Base-by-base conservation (phyloP, 257 asterid genomes). In the Linderniella brevidens region DNA sequence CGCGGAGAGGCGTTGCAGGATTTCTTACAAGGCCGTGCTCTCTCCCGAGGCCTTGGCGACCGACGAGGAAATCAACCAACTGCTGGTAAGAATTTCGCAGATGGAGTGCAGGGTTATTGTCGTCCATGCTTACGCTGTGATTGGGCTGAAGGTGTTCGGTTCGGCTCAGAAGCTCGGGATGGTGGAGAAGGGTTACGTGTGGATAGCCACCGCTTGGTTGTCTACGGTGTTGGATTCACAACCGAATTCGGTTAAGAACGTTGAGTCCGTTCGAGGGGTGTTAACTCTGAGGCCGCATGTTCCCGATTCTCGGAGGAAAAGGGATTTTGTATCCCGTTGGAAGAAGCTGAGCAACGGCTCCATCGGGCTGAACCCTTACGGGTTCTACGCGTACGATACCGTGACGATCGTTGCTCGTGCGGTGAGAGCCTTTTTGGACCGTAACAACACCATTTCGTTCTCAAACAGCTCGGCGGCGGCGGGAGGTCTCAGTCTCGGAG, bases 191-290 rank as follows among this genome's bases (percentile, higher is more conserved):
- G 96, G 78, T 13, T 82, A 79, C 48, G 94, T 82, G 25, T 86
- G 94, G 96, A 70, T 86, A 49, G 81, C 92, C 37, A 74, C 93
- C 11, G 16, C 73, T 60, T 86, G 94, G 96, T 69, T 86, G 46
- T 79, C 96, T 10, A 68, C 84, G 13, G 74, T 66, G 6, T 50
- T 86, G 36, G 96, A 86, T 58, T 71, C 93, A 17, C 45, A 45
- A 5, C 62, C 65, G 11, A 25, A 56, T 57, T 38, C 75, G 41
- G 53, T 41, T 9, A 51, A 66, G 25, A 37, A 17, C 17, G 57
- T 64, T 15, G 63, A 49, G 46, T 57, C 86, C 39, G 53, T 82
- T 35, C 90, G 73, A 64, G 96, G 94, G 11, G 84, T 68, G 41
- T 67, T 86, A 50, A 53, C 84, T 0, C 62, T 86, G 17, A 80